These are phyloP conservation scores for Trichothecium sympodiale DNA, from an alignment of 2,329 filamentous ascomycete genomes.

Conservation along the genomic window DNA sequence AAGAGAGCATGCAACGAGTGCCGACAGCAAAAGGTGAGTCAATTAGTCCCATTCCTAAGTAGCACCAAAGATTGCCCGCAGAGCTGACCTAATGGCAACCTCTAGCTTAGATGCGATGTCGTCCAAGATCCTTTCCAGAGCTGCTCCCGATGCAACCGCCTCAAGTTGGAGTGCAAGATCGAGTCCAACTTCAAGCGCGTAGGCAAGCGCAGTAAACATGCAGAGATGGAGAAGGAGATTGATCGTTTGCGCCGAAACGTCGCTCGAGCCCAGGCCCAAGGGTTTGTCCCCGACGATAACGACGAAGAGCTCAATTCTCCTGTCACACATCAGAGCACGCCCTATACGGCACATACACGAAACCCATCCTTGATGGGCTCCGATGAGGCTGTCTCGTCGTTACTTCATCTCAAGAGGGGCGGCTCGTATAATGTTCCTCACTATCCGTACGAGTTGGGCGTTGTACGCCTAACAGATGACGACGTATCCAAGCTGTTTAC, in stretches of 20 bases:
- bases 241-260: slow-evolving; percentile 54
- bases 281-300: slow-evolving; percentile 42
- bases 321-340: slow-evolving; percentile 32
- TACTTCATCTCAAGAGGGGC: slow-evolving; percentile 55
- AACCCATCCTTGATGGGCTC: slow-evolving; percentile 56
- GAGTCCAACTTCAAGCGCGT: slow-evolving; percentile 81
- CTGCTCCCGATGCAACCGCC: slow-evolving; percentile 67
- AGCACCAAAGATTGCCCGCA: too few species aligned
- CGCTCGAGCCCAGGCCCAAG: slow-evolving; percentile 46
- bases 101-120: slow-evolving; percentile 71
- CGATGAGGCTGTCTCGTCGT: slow-evolving; percentile 56
- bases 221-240: slow-evolving; percentile 79
- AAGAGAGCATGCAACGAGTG: slow-evolving; percentile 81
- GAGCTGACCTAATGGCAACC: neutral
- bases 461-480: slow-evolving; percentile 52
- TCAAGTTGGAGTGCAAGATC: slow-evolving; percentile 76
- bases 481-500: slow-evolving; percentile 54
- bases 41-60: slow-evolving; percentile 2
- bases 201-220: slow-evolving; percentile 72
- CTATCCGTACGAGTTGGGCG: slow-evolving; percentile 50
- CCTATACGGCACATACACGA: slow-evolving; percentile 44
- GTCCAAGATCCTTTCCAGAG: slow-evolving; percentile 68
- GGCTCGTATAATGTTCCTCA: slow-evolving; percentile 50
- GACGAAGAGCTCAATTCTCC: slow-evolving; percentile 51
- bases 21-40: slow-evolving; percentile 70